Percentiles rank a stretch among this genome's conserved stretches.
Conservation (phyloP, 2,329 filamentous ascomycete genomes). For the Seiridium cupressi region DNA sequence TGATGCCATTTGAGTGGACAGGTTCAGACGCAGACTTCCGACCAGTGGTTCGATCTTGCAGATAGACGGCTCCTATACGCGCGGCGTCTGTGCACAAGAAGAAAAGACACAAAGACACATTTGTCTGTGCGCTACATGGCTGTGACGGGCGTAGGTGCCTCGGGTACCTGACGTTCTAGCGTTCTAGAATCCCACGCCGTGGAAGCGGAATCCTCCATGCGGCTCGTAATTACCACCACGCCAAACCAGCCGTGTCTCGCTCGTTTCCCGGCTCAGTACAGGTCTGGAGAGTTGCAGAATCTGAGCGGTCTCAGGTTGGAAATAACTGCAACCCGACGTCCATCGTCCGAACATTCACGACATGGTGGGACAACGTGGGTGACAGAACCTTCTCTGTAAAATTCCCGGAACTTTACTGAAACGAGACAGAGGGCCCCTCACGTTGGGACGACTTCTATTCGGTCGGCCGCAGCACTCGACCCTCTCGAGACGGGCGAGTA, state of each 20-base stretch:
- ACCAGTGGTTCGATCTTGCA: background rate
- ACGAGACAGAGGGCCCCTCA: background rate
- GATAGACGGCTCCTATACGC: background rate
- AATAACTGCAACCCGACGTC: background rate
- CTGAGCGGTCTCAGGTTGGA: background rate
- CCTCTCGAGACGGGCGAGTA: background rate
- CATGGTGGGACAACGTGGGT: background rate
- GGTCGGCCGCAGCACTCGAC: background rate
- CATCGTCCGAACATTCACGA: background rate
- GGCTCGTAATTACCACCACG: too few species aligned
- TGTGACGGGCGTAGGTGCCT: too few species aligned
- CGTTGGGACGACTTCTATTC: background rate
- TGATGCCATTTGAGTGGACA: background rate
- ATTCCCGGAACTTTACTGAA: constrained; percentile 1
- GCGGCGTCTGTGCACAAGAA: background rate
- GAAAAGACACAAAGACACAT: background rate
- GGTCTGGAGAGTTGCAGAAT: too few species aligned
- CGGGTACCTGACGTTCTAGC: too few species aligned
- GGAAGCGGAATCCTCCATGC: too few species aligned
- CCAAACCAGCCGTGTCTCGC: too few species aligned
- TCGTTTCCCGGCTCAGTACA: too few species aligned
- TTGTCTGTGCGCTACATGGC: too few species aligned
- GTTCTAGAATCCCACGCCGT: too few species aligned
- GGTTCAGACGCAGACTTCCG: background rate
- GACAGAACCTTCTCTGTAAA: background rate